These are phyloP conservation scores for Diacronema lutheri DNA, from an alignment of 78 protist species.

Conservation along the genomic window DNA sequence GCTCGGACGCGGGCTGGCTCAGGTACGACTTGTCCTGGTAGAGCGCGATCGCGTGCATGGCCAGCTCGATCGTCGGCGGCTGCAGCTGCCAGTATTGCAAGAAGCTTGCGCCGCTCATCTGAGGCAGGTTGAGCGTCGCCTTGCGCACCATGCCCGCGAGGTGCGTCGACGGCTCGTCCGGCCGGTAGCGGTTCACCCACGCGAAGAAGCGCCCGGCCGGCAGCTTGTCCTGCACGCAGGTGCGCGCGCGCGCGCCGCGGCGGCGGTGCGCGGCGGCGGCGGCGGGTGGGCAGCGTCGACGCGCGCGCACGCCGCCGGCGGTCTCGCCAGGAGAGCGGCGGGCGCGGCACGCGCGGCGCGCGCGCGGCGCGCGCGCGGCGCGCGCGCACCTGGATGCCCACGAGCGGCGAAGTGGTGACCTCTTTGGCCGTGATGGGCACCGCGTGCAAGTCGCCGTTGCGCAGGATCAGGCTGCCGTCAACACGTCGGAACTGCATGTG, in stretches of 20 bases:
- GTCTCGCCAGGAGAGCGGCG: too few relatives aligned
- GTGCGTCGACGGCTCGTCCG: slow-evolving; percentile 35
- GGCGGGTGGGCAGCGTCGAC: too few relatives aligned
- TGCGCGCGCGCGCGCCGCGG: too few relatives aligned
- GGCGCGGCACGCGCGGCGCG: too few relatives aligned
- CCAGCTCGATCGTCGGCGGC: slow-evolving; percentile 83
- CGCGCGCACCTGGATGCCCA: not conserved
- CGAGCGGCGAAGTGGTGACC: slow-evolving; percentile 83
- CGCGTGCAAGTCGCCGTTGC: slow-evolving; percentile 68
- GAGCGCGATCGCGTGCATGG: slow-evolving; percentile 95
- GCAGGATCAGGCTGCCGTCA: too few relatives aligned
- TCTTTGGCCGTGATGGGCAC: slow-evolving; percentile 94
- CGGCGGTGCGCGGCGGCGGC: too few relatives aligned
- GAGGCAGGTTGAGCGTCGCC: not conserved
- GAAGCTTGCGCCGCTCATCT: slow-evolving; percentile 63
- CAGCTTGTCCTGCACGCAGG: slow-evolving; percentile 91
- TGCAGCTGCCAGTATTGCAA: slow-evolving; percentile 82
- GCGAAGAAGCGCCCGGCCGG: slow-evolving; percentile 74
- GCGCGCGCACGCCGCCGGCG: too few relatives aligned
- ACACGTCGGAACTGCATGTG: too few relatives aligned
- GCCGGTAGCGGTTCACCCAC: slow-evolving; percentile 70
- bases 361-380: too few relatives aligned
- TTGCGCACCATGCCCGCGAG: not conserved
- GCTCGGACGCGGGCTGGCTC: slow-evolving; percentile 69
- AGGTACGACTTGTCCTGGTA: slow-evolving; percentile 82